Evolutionary conservation across 257 asterid species (phyloP), one percentile per base, ranked within the genome.

Genomic region (Verbena officinalis): DNA sequence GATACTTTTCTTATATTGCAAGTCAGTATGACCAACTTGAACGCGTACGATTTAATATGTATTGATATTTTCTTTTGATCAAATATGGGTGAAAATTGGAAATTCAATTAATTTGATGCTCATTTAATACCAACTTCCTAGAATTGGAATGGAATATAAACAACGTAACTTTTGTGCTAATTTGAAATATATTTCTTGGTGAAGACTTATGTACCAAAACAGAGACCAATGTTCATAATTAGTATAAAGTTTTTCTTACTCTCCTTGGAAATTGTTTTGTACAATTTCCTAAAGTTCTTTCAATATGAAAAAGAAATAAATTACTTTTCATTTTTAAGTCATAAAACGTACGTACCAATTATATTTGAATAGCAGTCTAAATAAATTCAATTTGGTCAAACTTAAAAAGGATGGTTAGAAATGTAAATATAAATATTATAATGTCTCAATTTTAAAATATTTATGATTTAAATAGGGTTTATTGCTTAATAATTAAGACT

Each of bases 1-100:
- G 19, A 59, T 52, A 15, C 38, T 64, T 66, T 69, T 69, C 69
- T 58, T 64, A 65, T 52, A 64, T 59, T 46, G 15, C n/a, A 69
- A 75, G 76, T 44, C 24, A 49, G 39, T 40, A 58, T 16, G 52
- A 19, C 1, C 70, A 73, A 31, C 49, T 64, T 15, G 39, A 27
- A 62, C 68, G 67, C 71, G 67, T 68, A 16, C 15, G 10, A 69
- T 20, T 63, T 20, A 55, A 56, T 46, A n/a, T 49, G 16, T 46
- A 17, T 61, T 31, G 22, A 14, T 40, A 20, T 34, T 53, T 0
- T 7, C 1, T 39, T 38, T 23, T 44, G 22, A 24, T 68, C 46
- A 23, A 33, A 11, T 36, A 38, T 51, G 9, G 39, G n/a, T 59
- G 27, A 20, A 15, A 43, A 49, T 3, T 17, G 50, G 23, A 49